Evolutionary conservation across 2,329 filamentous ascomycete species (phyloP).

Genomic region (Ophiocordyceps camponoti-leonardi): DNA sequence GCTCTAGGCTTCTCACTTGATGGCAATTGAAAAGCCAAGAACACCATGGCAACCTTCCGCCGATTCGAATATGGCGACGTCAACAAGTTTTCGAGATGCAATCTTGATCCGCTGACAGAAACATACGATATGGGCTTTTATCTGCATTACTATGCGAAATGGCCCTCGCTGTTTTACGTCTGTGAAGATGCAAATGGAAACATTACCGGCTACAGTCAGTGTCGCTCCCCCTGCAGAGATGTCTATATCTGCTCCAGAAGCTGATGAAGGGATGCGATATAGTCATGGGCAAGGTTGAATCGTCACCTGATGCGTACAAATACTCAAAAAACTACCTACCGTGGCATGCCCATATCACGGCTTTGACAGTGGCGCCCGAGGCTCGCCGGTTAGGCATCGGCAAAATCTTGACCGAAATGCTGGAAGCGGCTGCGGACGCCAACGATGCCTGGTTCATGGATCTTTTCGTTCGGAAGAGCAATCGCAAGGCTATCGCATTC

Average conservation of each 20-base stretch:
- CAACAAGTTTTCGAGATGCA: conserved; percentile 81
- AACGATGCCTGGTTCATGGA: conserved; percentile 91
- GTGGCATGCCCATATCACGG: conserved; percentile 98
- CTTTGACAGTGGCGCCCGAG: conserved; percentile 76
- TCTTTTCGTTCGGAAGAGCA: conserved; percentile 79
- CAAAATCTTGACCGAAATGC: conserved; percentile 59
- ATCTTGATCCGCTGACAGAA: conserved; percentile 92
- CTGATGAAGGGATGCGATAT: too few relatives aligned
- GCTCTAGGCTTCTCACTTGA: too few relatives aligned
- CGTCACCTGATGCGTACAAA: conserved; percentile 57
- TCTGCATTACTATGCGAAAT: conserved; percentile 86
- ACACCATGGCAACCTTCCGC: conserved; percentile 62
- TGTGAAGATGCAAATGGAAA: conserved; percentile 75
- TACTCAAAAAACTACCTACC: conserved; percentile 84
- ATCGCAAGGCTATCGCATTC: conserved; percentile 70
- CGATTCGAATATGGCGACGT: conserved; percentile 74
- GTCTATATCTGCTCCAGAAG: too few relatives aligned
- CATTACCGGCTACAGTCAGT: conserved; percentile 76
- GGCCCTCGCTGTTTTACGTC: conserved; percentile 87
- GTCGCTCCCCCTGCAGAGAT: too few relatives aligned
- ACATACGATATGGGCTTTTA: conserved; percentile 95
- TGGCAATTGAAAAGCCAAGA: too few relatives aligned
- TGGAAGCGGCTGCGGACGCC: conserved; percentile 69
- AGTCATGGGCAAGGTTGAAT: conserved; percentile 97
- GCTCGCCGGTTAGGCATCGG: conserved; percentile 78